Evolutionary conservation across 257 asterid genomes (phyloP), one percentile per base, ranked within the genome.

Genomic region (Fraxinus quadrangulata): DNA sequence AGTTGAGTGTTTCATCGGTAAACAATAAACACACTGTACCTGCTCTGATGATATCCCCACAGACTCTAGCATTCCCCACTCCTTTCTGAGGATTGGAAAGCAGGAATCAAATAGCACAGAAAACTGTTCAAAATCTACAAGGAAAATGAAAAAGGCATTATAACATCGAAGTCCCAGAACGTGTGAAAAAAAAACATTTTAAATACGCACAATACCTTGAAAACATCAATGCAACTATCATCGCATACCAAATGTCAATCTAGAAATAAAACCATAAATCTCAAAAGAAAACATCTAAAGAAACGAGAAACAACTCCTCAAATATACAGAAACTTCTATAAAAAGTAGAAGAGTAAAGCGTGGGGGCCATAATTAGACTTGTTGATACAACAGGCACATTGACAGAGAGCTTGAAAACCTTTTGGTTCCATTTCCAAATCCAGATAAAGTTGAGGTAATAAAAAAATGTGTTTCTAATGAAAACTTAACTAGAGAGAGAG

Each of bases 41-140:
- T 81, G 87, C 45, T 83, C 87, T 7, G 80, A 30, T 61, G 84
- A 81, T 56, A 78, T 81, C 65, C 87, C 93, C 28, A 68, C 28
- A n/a, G 92, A 80, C 79, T 84, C 94, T 9, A 91, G 76, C 79
- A 33, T 73, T 70, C 80, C 92, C 97, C 97, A 92, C 83, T 93
- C 96, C 63, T 66, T 81, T 81, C 79, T 85, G 12, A 95, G 88
- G 66, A 90, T 73, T n/a, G 91, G 92, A 80, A 89, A 84, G 87
- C 88, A 86, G 59, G 79, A 84, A 89, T 80, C 85, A 78, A 82
- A 86, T 70, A 89, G 81, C 21, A 71, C 78, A 73, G 84, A 77
- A 78, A 87, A 82, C 36, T 71, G 88, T 75, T 67, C 85, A 81
- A 42, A 72, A 84, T 87, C 97, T 90, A 88, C 23, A 30, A 77